phyloP scores from a whole-genome alignment of 2,329 filamentous ascomycete genomes.

The Sarocladiaceae sp. region DNA sequence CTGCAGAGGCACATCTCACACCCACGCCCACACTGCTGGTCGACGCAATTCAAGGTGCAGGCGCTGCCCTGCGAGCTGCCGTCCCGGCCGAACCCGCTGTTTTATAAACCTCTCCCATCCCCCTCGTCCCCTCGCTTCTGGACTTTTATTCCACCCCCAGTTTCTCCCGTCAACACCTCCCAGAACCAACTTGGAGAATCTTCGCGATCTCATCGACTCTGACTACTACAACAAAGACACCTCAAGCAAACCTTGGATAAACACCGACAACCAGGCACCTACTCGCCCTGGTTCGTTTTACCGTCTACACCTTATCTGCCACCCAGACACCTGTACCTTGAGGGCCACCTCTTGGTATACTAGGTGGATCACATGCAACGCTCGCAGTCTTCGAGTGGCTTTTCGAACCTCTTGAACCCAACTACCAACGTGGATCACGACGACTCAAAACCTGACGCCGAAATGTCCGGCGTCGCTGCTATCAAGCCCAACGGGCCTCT shows the following conservation, averaged over 20 bases:
- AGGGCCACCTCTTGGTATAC: conserved; percentile 8
- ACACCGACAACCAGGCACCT: conserved; percentile 1
- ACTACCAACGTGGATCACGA: conserved; percentile 21
- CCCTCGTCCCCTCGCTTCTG: conserved; percentile 7
- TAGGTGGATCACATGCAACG: conserved; percentile 65
- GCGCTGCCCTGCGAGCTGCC: conserved; percentile 8
- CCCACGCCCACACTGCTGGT: conserved; percentile 3
- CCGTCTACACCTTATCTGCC: background rate
- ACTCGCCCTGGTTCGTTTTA: background rate
- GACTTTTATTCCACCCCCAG: conserved; percentile 8
- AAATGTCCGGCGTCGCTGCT: conserved; percentile 53
- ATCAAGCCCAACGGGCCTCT: conserved; percentile 60
- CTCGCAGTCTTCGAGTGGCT: conserved; percentile 68
- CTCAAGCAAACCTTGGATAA: conserved; percentile 1
- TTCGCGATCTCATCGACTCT: background rate
- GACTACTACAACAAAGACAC: background rate
- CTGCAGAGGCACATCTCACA: conserved; percentile 5
- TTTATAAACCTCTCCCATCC: conserved; percentile 10
- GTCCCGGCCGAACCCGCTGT: conserved; percentile 10
- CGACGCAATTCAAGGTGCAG: conserved; percentile 4
- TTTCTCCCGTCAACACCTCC: conserved; percentile 3
- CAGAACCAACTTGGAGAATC: background rate
- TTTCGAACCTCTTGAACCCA: conserved; percentile 71
- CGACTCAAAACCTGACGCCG: conserved; percentile 27
- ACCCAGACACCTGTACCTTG: conserved; percentile 1